A percentile compares a stretch with the other conserved stretches of the same genome.
These are phyloP conservation scores for Quercus phellos DNA, from an alignment of 331 rosid species.

Conservation along the genomic window DNA sequence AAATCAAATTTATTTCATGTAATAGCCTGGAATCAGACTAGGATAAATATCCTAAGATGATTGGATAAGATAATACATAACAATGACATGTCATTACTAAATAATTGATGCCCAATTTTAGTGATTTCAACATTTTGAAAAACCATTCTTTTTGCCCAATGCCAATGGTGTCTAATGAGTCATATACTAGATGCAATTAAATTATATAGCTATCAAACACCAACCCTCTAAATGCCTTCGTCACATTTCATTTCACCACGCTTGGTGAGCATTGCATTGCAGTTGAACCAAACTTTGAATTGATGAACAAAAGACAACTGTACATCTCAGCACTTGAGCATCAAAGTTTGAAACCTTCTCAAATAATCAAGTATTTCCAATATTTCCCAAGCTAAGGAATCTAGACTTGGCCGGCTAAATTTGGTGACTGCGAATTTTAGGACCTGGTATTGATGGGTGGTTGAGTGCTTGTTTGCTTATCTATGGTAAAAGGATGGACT, in stretches of 20 bases:
- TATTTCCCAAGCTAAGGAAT: constrained; percentile 6
- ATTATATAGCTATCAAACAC: not conserved
- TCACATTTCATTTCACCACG: not conserved
- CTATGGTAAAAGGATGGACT: constrained; percentile 24
- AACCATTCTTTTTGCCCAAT: not conserved
- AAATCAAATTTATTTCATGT: not conserved
- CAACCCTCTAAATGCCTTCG: not conserved
- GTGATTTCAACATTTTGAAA: not conserved
- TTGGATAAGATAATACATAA: not conserved
- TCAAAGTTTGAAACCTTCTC: not conserved
- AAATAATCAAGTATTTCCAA: constrained; percentile 1
- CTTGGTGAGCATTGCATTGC: not conserved
- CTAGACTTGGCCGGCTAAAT: constrained; percentile 29
- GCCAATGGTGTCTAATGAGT: not conserved
- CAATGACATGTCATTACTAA: not conserved
- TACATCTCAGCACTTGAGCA: not conserved
- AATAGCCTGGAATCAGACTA: not conserved
- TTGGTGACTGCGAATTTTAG: constrained; percentile 28
- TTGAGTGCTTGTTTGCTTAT: constrained; percentile 36
- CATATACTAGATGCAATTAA: not conserved
- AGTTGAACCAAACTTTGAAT: not conserved
- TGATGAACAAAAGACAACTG: not conserved
- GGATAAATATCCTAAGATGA: not conserved
- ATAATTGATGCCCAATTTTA: not conserved
- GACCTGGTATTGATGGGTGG: constrained; percentile 25